Base-by-base conservation (phyloP, 805 yeast species). In the Ogataea polymorpha region DNA sequence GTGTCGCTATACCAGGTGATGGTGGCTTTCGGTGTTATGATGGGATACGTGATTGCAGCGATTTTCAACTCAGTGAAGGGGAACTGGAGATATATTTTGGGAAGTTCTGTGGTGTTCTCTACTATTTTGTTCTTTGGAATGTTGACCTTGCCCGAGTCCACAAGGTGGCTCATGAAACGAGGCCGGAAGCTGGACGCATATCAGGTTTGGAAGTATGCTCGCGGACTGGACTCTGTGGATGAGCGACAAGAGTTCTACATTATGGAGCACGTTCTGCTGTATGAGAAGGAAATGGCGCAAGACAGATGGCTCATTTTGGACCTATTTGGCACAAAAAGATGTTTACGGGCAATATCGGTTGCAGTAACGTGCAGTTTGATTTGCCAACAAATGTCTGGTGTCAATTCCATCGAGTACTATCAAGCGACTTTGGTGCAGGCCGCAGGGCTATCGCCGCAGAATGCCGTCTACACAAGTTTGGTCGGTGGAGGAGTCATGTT, bases 31-130 rank as follows among this genome's bases (percentile, higher is more conserved):
- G 85, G 86, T 37, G 84, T 78, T 51, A 77, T 79, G 16, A 50
- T 78, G 31, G 85, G 85, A 9, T 79, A 71, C 46, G 80, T 80
- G 4, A 68, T 76, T 41, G 79, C 80, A 21, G 82, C 81, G 5
- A 77, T 78, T 5, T 79, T 79, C 61, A 74, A 68, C 45, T 69
- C 67, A 13, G 79, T 78, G 6, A 13, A 31, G 14, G 80, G 75
- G 23, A 80, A 79, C 24, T 79, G 86, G 86, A 66, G 85, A 53
- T 77, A 53, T 57, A 77, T 78, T 77, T 68, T 79, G 17, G 85
- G 84, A 11, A 74, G 81, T 4, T 75, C 84, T 2, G 62, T 78
- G 35, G 71, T 79, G 3, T 77, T 76, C 53, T 75, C 82, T n/a
- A 68, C 78, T 1, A 50, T 70, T 14, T 60, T 78, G 51, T 62